Percentiles rank a stretch among this genome's conserved stretches.
These are phyloP conservation scores for Malus orientalis DNA, from an alignment of 306 rosid species.

Conservation along the genomic window DNA sequence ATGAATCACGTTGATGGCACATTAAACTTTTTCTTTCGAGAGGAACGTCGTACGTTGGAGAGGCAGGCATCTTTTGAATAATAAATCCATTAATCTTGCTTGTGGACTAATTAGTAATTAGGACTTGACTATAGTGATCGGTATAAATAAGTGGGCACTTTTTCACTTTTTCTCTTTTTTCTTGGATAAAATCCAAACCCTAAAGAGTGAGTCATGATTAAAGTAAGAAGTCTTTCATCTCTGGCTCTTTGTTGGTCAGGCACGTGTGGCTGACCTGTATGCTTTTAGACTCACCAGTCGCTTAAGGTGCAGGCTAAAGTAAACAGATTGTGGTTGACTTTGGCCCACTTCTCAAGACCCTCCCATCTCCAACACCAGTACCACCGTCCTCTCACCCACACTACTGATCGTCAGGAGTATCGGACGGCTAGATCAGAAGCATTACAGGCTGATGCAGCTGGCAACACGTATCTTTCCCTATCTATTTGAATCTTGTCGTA, in stretches of 20 bases:
- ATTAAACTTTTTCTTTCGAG: too few relatives aligned
- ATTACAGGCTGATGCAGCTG: not conserved
- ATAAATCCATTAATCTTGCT: not conserved
- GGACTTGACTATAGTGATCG: not conserved
- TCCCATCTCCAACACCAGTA: not conserved
- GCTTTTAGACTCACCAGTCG: too few relatives aligned
- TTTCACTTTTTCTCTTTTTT: not conserved
- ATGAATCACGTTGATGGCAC: too few relatives aligned
- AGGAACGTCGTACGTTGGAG: too few relatives aligned
- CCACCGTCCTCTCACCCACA: not conserved
- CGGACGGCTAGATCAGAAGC: constrained; percentile 14
- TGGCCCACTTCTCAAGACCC: not conserved
- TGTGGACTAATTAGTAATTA: not conserved
- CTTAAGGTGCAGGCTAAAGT: not conserved
- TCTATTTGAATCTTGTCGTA: constrained; percentile 20
- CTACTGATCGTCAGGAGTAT: not conserved
- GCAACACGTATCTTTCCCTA: constrained; percentile 32
- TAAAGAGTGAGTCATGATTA: not conserved
- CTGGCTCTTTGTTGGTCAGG: not conserved
- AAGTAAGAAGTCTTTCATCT: not conserved
- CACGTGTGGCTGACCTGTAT: constrained; percentile 20
- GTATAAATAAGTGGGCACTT: not conserved
- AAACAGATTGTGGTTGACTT: not conserved
- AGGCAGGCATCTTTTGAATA: not conserved
- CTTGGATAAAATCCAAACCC: not conserved